Conservation (phyloP, 1,139 yeast species). For the Pneumocystis sp. region DNA sequence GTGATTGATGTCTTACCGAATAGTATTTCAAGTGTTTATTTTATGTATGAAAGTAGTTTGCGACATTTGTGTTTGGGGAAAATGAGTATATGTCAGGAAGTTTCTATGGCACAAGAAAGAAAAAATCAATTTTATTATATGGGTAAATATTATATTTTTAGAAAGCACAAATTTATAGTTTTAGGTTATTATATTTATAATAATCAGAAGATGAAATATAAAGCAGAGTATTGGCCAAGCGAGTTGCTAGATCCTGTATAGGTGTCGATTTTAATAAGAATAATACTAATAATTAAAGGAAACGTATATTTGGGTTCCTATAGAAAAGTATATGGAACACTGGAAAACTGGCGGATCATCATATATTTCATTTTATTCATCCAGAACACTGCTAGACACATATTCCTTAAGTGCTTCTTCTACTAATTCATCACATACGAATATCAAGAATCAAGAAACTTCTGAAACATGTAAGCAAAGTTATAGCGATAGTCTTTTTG, state of each 20-base stretch:
- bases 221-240: constrained; percentile 41
- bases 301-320: neutral
- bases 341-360: neutral
- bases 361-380: neutral
- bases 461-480: neutral
- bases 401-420: neutral
- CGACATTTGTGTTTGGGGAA: constrained; percentile 62
- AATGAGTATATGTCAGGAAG: constrained; percentile 58
- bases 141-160: neutral
- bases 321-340: neutral
- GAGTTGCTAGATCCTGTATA: constrained; percentile 24
- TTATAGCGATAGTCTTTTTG: neutral
- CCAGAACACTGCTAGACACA: neutral
- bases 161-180: constrained; percentile 19
- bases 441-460: neutral
- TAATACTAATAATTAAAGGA: neutral
- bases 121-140: constrained; percentile 43
- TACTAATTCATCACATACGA: neutral
- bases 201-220: constrained; percentile 72
- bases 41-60: constrained; percentile 61
- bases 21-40: constrained; percentile 70
- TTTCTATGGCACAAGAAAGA: constrained; percentile 31
- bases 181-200: constrained; percentile 50
- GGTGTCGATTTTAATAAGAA: neutral
- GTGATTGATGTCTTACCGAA: constrained; percentile 65